Evolutionary conservation across 1,284 basidiomycete genomes (phyloP).

Genomic region (Sporisorium scitamineum): DNA sequence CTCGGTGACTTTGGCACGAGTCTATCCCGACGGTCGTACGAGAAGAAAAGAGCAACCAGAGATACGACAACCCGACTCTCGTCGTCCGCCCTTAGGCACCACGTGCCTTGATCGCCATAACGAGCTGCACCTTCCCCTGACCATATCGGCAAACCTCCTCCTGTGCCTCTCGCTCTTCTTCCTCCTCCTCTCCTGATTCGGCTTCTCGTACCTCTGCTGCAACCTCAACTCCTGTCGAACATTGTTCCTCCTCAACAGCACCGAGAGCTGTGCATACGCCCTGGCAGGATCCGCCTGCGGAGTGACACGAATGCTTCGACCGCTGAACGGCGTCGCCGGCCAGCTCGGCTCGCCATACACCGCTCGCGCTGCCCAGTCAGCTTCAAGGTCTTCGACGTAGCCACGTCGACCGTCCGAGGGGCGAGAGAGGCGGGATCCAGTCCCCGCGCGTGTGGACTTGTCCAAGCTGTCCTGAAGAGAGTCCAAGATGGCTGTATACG

Average conservation of each 20-base stretch:
- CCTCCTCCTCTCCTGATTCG: conserved; percentile 64
- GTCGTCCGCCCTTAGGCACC: conserved; percentile 54
- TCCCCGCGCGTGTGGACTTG: conserved; percentile 18
- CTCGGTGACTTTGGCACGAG: no score
- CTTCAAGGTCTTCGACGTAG: conserved; percentile 45
- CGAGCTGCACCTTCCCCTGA: conserved; percentile 67
- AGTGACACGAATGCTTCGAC: conserved; percentile 33
- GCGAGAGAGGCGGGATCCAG: conserved; percentile 19
- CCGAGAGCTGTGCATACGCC: conserved; percentile 43
- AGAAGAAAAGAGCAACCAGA: no score
- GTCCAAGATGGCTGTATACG: conserved; percentile 44
- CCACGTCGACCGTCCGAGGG: conserved; percentile 31
- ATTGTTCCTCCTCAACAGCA: conserved; percentile 56
- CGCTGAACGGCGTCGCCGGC: conserved; percentile 46
- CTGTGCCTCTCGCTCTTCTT: conserved; percentile 66
- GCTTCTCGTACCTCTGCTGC: conserved; percentile 66
- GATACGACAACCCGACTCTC: no score
- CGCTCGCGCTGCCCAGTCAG: conserved; percentile 31
- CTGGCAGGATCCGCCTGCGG: conserved; percentile 34
- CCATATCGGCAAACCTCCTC: conserved; percentile 66
- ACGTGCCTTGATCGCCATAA: conserved; percentile 66
- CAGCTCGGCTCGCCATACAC: conserved; percentile 43
- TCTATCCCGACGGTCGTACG: no score
- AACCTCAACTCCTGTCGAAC: conserved; percentile 62
- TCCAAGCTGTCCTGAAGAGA: conserved; percentile 33